Conservation (phyloP, 805 yeast species). For the Pichia eremophila region DNA sequence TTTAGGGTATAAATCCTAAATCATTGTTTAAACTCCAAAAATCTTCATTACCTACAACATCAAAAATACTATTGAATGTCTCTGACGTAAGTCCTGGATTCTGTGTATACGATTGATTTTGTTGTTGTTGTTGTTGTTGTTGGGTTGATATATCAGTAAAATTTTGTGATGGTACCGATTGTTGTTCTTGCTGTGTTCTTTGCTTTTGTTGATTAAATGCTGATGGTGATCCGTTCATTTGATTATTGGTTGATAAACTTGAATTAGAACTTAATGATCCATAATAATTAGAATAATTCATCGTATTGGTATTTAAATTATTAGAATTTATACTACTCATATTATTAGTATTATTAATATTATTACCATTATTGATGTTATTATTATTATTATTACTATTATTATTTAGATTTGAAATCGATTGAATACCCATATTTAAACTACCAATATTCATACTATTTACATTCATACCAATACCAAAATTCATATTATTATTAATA, state of each 20-base stretch:
- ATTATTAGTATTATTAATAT: neutral
- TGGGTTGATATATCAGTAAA: no score
- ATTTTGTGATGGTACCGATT: no score
- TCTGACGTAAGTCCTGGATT: neutral
- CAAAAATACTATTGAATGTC: constrained; percentile 12
- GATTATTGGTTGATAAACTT: neutral
- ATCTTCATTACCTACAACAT: constrained; percentile 28
- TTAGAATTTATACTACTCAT: no score
- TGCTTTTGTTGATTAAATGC: neutral
- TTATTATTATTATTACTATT: no score
- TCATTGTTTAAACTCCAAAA: constrained; percentile 41
- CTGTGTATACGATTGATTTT: neutral
- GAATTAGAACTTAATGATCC: neutral
- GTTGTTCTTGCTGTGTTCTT: neutral
- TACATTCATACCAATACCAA: neutral
- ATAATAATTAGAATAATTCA: neutral
- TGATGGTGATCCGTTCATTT: no score
- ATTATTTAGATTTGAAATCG: no score
- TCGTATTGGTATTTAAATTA: neutral
- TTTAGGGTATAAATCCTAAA: constrained; percentile 35
- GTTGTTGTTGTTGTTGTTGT: neutral
- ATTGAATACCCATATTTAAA: no score
- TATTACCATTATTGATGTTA: no score
- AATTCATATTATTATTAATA: neutral
- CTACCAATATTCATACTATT: neutral